These are phyloP conservation scores for Hypoxylon fragiforme DNA, from an alignment of 495 filamentous ascomycete genomes.

Conservation along the genomic window DNA sequence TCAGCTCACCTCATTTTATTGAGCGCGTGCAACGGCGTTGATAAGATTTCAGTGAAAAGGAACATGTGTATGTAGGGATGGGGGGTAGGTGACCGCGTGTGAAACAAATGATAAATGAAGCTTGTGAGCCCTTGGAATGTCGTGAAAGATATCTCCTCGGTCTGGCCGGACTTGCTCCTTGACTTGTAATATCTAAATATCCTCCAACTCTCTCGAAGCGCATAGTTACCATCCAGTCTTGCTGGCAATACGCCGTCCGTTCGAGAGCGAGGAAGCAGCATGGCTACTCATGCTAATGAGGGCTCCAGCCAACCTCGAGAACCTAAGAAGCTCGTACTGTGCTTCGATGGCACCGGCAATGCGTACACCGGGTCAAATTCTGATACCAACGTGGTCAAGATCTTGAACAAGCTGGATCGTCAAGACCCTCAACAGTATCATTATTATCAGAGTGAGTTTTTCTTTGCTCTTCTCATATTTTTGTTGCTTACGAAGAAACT, in stretches of 20 bases:
- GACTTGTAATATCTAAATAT: no score
- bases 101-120: slow-evolving; percentile 14
- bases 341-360: slow-evolving; percentile 53
- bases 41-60: not conserved
- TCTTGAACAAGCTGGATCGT: slow-evolving; percentile 45
- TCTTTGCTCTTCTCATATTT: not conserved
- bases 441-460: slow-evolving; percentile 41
- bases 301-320: slow-evolving; percentile 12
- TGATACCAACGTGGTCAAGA: slow-evolving; percentile 52
- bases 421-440: slow-evolving; percentile 40
- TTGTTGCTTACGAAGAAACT: not conserved
- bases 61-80: not conserved
- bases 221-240: not conserved
- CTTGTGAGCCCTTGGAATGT: not conserved
- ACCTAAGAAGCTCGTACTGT: slow-evolving; percentile 44
- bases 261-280: not conserved
- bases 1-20: not conserved
- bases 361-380: slow-evolving; percentile 43
- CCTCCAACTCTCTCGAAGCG: no score
- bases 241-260: slow-evolving; percentile 10
- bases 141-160: not conserved
- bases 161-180: no score
- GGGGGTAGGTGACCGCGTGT: not conserved
- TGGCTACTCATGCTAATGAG: not conserved
- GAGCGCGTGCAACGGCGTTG: not conserved